Base-by-base conservation (phyloP, 495 filamentous ascomycete genomes). In the Aspergillus mulundensis region DNA sequence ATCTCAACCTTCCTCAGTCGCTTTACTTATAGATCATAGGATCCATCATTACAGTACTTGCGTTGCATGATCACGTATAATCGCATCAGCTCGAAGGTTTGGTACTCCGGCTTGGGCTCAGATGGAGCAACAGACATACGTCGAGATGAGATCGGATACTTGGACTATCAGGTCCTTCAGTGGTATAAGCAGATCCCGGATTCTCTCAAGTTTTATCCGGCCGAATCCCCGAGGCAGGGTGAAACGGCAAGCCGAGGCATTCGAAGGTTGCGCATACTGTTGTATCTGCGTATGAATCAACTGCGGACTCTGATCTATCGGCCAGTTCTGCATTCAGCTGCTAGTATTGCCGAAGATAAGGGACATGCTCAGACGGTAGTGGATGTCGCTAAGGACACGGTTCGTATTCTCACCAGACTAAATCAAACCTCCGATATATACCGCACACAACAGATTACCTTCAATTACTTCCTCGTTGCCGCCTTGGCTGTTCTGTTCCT, bases 381-480 rank as follows among this genome's bases (percentile, higher is more conserved):
- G 19, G 83, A 87, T 45, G 77, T 94, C 3, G 87, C 90, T 15
- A 90, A 89, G 63, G 87, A 94, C 60, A 91, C 88, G 0, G 86
- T 95, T 38, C 80, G 84, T 14, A 83, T 87, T 7, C 73, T 95
- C 15, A 84, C 87, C 0, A 81, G 83, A 32, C 78, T 92, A 8
- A 91, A 92, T 65, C 84, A 85, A 62, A 87, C 84, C n/a, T 85
- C 87, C 0, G 85, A 91, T 57, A 84, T 94, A 24, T 95, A 94
- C 70, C 81, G 85, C 8, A 84, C 81, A 6, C 84, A 89, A 51
- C 89, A 94, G 67, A 83, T 91, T 34, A 85, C 85, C 57, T 93
- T 92, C 73, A 90, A 95, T 68, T 90, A 92, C 62, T 95, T 95
- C 68, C 78, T 95, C 16, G 84, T 90, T 11, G 86, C 87, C 8